Conservation (phyloP, 2,329 filamentous ascomycete species). For the Calonectria pauciramosa region DNA sequence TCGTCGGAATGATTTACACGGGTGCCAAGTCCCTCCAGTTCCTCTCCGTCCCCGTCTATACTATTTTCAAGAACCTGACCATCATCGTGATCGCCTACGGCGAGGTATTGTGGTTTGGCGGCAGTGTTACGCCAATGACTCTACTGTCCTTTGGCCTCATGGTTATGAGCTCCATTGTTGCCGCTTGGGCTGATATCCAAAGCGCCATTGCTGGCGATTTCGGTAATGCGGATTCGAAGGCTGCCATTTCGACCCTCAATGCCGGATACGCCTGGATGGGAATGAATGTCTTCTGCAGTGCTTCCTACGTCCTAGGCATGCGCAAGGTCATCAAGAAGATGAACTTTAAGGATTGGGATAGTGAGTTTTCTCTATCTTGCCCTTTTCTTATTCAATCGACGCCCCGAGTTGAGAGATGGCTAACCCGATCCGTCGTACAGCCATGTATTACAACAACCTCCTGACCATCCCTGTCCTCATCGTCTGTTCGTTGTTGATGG, state of each 20-base stretch:
- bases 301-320: slow-evolving; percentile 91
- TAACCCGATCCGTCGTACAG: slow-evolving; percentile 63
- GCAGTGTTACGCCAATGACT: slow-evolving; percentile 87
- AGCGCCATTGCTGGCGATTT: slow-evolving; percentile 79
- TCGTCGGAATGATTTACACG: slow-evolving; percentile 99
- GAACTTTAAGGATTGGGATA: slow-evolving; percentile 99
- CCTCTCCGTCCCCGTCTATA: slow-evolving; percentile 98
- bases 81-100: slow-evolving; percentile 99
- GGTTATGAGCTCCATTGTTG: slow-evolving; percentile 94
- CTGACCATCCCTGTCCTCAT: slow-evolving; percentile 94
- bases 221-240: slow-evolving; percentile 72
- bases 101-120: slow-evolving; percentile 98
- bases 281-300: slow-evolving; percentile 95
- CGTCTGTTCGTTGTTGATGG: slow-evolving; percentile 82
- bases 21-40: slow-evolving; percentile 95
- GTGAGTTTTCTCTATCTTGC: slow-evolving; percentile 68
- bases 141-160: slow-evolving; percentile 96
- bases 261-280: slow-evolving; percentile 98
- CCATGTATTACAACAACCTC: slow-evolving; percentile 99
- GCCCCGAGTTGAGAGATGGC: slow-evolving; percentile 26
- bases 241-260: slow-evolving; percentile 89
- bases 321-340: slow-evolving; percentile 99
- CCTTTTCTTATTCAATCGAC: background rate
- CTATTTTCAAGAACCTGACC: slow-evolving; percentile 99
- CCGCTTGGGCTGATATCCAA: slow-evolving; percentile 97